Conservation (phyloP, 176 grass and related monocot species). For the Ensete ventricosum region DNA sequence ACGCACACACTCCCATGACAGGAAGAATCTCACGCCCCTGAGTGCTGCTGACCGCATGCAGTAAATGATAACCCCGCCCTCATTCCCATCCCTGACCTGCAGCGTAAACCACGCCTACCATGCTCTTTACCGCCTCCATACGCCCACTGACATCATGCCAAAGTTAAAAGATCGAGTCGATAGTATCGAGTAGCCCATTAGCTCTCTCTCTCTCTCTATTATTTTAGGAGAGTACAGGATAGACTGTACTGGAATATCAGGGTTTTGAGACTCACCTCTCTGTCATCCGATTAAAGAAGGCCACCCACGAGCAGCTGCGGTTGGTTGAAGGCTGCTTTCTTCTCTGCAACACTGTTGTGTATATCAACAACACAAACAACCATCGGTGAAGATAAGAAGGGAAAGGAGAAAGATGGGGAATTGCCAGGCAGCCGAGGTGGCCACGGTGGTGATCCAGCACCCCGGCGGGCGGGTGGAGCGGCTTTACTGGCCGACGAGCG, state of each 20-base stretch:
- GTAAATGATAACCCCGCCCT: not conserved
- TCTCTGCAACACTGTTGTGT: not conserved
- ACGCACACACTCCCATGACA: not conserved
- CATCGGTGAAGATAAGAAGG: not conserved
- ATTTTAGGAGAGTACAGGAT: not conserved
- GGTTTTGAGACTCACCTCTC: not conserved
- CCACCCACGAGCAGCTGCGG: not conserved
- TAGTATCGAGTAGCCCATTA: no score
- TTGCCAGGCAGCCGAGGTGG: constrained; percentile 86
- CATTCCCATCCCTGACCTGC: not conserved
- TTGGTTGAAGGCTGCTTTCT: constrained; percentile 5
- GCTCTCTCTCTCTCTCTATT: no score
- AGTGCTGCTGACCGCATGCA: not conserved
- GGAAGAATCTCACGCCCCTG: constrained; percentile 8
- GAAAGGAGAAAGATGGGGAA: constrained; percentile 50
- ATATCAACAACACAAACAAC: not conserved
- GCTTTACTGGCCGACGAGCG: constrained; percentile 61
- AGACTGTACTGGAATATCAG: not conserved
- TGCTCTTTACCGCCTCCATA: not conserved
- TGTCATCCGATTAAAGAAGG: constrained; percentile 4
- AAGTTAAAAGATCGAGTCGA: not conserved
- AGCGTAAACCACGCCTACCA: not conserved
- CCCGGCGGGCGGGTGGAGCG: constrained; percentile 69
- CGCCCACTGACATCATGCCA: not conserved
- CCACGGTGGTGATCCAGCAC: constrained; percentile 68